Evolutionary conservation across 2,329 filamentous ascomycete genomes (phyloP), one percentile per base, ranked within the genome.

Genomic region (Ambrosiella beaveri): DNA sequence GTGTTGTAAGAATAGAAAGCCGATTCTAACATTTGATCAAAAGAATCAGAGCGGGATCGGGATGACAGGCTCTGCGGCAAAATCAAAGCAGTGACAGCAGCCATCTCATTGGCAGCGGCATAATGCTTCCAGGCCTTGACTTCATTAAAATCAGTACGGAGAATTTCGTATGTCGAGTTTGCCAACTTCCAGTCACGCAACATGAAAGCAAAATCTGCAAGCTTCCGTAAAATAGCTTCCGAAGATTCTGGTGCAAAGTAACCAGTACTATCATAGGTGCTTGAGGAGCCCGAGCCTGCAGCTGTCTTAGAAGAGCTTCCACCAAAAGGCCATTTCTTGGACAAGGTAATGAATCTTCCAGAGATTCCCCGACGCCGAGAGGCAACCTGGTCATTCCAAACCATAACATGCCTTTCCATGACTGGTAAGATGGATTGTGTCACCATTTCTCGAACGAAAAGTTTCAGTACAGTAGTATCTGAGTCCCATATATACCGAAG

Each of bases 61-160:
- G 85, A 82, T 1, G 81, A 82, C 62, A 86, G 74, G 13, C 78
- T 77, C 61, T 86, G 80, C 0, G 87, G 82, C 65, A 85, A 83
- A 61, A 98, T 77, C 39, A 98, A 78, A 45, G 88, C 80, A 65
- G 87, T 88, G 11, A 96, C 73, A 4, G 88, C 90, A 37, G 86
- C 85, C 91, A 98, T 97, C 73, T 98, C 93, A 68, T 95, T 91
- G 1, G 87, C 85, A 2, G 87, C 91, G 0, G 93, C 93, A 67
- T 96, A 88, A 66, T 97, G 87, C 64, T 82, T 88, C 93, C 93
- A 98, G 1, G 93, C 94, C 69, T 97, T 97, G 68, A 96, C 90
- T 67, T 93, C 93, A 66, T 82, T 84, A 68, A 91, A 98, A 68
- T 98, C 94, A 7, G 84, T 80, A 57, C 88, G 81, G 7, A 98